Base-by-base conservation (phyloP, 139 green algal genomes). In the Zygnema circumcarinatum region DNA sequence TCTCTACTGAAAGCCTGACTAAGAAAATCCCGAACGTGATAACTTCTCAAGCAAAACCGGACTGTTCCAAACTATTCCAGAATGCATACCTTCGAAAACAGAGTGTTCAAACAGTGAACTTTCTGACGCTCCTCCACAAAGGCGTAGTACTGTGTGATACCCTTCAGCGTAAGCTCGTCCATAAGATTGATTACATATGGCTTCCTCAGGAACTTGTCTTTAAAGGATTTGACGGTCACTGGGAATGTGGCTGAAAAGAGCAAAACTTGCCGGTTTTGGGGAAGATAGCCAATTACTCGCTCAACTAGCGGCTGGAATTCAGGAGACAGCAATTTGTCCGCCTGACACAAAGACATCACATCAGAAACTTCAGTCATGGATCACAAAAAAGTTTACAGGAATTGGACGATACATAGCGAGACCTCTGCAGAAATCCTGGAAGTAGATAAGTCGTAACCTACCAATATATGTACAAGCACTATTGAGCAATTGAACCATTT, bases 171-270 rank as follows among this genome's bases (percentile, higher is more conserved):
- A 31, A 99, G 95, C 94, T 99, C 96, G 75, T 99, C 97, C 97
- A 99, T 99, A 3, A 99, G 92, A 93, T 99, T 99, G 87, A 99
- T 98, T 85, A 99, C 95, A 92, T 99, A 98, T 0, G 97, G 97
- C 93, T 97, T 98, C 83, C 93, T 95, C 69, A 99, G 92, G 88
- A 96, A 98, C 76, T 95, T 95, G 88, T 99, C 97, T 89, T 98
- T 98, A 92, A 99, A 99, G 52, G 95, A 86, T 89, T 98, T 98
- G 67, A 99, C 97, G 1, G 96, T 98, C 41, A 99, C 97, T 16
- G 97, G 97, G 91, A 99, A 99, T 1, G 96, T 98, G 20, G 97
- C 97, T 7, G 94, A 98, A 92, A 98, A 99, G 36, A 98, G 93
- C 92, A 98, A 94, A 88, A 99, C 98, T 93, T 99, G 97, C 47